Evolutionary conservation across 2,329 filamentous ascomycete genomes (phyloP).

Genomic region (Cladosporium sphaerospermum): DNA sequence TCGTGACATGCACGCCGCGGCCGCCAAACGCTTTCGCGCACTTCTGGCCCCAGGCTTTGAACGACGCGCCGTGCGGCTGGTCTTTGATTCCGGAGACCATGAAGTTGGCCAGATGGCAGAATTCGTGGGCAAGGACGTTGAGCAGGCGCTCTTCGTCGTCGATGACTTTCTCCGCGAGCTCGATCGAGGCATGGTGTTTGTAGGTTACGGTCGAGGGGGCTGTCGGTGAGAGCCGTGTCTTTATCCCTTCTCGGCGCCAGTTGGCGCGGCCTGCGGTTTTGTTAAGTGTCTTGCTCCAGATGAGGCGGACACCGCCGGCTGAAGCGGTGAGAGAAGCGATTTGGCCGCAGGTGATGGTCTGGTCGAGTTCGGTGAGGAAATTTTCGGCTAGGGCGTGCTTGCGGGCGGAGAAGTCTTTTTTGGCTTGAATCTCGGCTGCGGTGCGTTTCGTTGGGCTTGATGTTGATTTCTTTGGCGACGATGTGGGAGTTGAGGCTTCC

Average conservation of each 20-base stretch:
- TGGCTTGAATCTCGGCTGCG: conserved; percentile 34
- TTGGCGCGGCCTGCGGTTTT: conserved; percentile 64
- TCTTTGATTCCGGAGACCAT: conserved; percentile 72
- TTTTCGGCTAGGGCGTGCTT: conserved; percentile 58
- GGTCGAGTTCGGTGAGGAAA: conserved; percentile 67
- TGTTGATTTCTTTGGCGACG: conserved; percentile 34
- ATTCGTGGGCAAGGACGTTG: conserved; percentile 93
- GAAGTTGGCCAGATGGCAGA: conserved; percentile 88
- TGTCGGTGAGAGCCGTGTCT: conserved; percentile 21
- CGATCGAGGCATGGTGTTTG: conserved; percentile 62
- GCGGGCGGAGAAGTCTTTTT: conserved; percentile 55
- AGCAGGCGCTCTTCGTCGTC: conserved; percentile 68
- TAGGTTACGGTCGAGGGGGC: conserved; percentile 22
- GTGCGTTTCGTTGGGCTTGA: conserved; percentile 25
- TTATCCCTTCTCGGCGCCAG: conserved; percentile 42
- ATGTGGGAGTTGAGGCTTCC: conserved; percentile 22
- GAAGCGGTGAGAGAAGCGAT: conserved; percentile 53
- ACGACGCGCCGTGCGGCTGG: conserved; percentile 76
- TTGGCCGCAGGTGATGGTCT: conserved; percentile 53
- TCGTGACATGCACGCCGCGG: conserved; percentile 70
- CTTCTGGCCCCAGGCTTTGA: conserved; percentile 67
- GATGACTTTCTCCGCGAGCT: conserved; percentile 84
- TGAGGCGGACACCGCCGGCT: conserved; percentile 64
- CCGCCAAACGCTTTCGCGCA: conserved; percentile 51
- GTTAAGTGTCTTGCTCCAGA: conserved; percentile 73